Conservation (phyloP, 164 flowering plant genomes). For the Platanus orientalis region DNA sequence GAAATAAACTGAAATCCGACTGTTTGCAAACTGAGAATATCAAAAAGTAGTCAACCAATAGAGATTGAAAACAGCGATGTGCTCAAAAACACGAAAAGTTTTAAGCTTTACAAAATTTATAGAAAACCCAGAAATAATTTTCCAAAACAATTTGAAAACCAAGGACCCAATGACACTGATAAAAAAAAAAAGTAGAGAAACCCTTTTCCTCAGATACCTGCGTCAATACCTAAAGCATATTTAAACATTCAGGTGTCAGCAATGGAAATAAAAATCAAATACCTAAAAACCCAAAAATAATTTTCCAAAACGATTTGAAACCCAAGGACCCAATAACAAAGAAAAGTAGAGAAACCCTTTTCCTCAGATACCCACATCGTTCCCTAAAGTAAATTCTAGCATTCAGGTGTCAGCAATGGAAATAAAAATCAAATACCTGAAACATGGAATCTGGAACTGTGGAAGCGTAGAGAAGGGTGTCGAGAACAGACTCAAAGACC, state of each 20-base stretch:
- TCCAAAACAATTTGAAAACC: not conserved
- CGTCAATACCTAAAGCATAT: too few relatives aligned
- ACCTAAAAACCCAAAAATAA: too few relatives aligned
- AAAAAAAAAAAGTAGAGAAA: too few relatives aligned
- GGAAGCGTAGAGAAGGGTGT: constrained; percentile 70
- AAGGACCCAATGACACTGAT: not conserved
- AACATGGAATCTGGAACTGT: constrained; percentile 54
- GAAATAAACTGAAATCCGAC: too few relatives aligned
- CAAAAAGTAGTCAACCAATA: too few relatives aligned
- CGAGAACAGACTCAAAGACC: constrained; percentile 80
- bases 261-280: not conserved
- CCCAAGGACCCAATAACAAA: not conserved
- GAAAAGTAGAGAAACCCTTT: not conserved
- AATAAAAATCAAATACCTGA: constrained; percentile 45
- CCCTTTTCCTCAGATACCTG: too few relatives aligned
- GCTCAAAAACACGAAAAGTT: not conserved
- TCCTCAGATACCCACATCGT: too few relatives aligned
- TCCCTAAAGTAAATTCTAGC: too few relatives aligned
- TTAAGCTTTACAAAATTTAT: not conserved
- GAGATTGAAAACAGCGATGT: too few relatives aligned
- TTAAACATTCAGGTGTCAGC: not conserved
- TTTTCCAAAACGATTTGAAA: not conserved
- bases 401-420: not conserved
- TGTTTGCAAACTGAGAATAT: too few relatives aligned
- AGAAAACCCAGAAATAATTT: not conserved